These are phyloP conservation scores for Plasmodium knowlesi DNA, from an alignment of 169 alveolate species.

Conservation along the genomic window DNA sequence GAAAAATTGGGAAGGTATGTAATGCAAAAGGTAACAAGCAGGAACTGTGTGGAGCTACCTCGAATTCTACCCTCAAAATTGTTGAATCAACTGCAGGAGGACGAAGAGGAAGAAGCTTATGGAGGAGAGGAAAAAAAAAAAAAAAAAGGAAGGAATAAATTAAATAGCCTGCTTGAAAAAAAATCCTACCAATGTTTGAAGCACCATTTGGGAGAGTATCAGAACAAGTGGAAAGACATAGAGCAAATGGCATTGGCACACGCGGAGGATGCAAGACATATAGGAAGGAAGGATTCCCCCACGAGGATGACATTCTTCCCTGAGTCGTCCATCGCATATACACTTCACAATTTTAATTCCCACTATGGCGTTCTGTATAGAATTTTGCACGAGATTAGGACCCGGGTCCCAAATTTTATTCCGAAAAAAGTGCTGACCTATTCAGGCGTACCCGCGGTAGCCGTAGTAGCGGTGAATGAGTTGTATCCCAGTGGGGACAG, in stretches of 20 bases:
- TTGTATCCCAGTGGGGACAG: background rate
- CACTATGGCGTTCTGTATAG: constrained; percentile 84
- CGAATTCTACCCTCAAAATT: constrained; percentile 85
- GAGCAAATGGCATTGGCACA: constrained; percentile 81
- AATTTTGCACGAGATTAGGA: constrained; percentile 81
- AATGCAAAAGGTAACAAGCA: constrained; percentile 78
- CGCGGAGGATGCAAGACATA: constrained; percentile 86
- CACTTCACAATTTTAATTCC: constrained; percentile 88
- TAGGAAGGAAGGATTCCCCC: constrained; percentile 35
- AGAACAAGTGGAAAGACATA: constrained; percentile 80
- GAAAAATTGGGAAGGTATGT: constrained; percentile 85
- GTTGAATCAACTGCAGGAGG: constrained; percentile 7
- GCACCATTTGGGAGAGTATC: constrained; percentile 63
- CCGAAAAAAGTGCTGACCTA: constrained; percentile 20
- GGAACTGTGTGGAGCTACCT: constrained; percentile 89
- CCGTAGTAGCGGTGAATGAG: constrained; percentile 68
- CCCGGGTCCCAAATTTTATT: constrained; percentile 53
- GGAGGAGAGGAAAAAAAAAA: background rate
- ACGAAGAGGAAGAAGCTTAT: background rate
- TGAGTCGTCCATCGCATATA: constrained; percentile 84
- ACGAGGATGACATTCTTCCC: constrained; percentile 14
- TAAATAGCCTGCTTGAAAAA: constrained; percentile 74
- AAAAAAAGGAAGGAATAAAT: constrained; percentile 34
- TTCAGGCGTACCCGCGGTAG: constrained; percentile 37
- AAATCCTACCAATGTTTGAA: constrained; percentile 76